Percentiles rank a stretch among this genome's conserved stretches.
Conservation (phyloP, 129 eudicot species). For the carrot (Daucus carota) region DNA sequence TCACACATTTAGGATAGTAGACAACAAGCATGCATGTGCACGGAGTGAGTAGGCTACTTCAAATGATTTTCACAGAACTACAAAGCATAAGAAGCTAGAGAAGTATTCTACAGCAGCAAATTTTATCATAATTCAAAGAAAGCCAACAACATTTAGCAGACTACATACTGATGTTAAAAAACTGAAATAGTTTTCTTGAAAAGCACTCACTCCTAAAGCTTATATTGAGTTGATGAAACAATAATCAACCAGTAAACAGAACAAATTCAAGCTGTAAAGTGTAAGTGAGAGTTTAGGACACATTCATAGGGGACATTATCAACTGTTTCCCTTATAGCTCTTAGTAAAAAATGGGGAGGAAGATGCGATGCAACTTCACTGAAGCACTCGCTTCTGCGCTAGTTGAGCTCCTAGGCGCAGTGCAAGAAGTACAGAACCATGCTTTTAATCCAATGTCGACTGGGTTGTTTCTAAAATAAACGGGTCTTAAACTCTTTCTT, state of each 20-base stretch:
- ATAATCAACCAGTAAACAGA: neutral
- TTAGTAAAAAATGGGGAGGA: neutral
- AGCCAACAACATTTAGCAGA: neutral
- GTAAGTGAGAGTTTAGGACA: neutral
- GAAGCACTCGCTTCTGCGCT: no score
- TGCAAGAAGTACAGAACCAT: no score
- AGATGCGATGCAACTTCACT: no score
- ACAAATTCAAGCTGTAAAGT: neutral
- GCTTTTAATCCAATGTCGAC: no score
- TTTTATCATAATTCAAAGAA: neutral
- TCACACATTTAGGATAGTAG: neutral
- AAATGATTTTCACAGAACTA: neutral
- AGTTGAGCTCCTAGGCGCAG: no score
- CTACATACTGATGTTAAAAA: neutral
- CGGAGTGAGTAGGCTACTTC: neutral
- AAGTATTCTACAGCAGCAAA: neutral
- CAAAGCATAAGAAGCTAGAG: neutral
- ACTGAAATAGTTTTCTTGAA: neutral
- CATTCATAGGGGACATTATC: neutral
- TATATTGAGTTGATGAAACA: neutral
- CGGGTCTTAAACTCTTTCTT: no score
- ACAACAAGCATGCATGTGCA: neutral
- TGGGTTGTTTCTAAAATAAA: no score
- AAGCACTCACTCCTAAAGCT: neutral
- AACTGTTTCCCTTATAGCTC: neutral